A percentile compares a stretch with the other conserved stretches of the same genome.
Evolutionary conservation across 208 protist species (phyloP).

Genomic region (Leishmania aethiopica): DNA sequence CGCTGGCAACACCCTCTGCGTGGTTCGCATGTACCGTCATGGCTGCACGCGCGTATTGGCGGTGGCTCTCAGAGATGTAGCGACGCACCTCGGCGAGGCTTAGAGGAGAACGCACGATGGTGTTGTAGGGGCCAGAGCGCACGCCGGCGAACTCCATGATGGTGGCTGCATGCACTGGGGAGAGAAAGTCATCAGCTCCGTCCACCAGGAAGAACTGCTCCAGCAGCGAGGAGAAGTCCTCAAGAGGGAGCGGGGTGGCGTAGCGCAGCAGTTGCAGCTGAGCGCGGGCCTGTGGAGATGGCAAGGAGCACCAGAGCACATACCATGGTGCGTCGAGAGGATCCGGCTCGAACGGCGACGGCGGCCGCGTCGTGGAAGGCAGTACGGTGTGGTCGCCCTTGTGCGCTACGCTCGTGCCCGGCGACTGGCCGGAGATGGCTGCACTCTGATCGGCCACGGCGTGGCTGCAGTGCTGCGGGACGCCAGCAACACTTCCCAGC

Average conservation of each 20-base stretch:
- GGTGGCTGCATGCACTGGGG: slow-evolving; percentile 57
- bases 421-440: not conserved
- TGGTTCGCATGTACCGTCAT: not conserved
- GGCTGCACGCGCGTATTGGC: slow-evolving; percentile 36
- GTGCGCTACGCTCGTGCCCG: not conserved
- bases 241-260: slow-evolving; percentile 54
- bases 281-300: slow-evolving; percentile 37
- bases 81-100: slow-evolving; percentile 60
- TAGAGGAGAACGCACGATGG: slow-evolving; percentile 54
- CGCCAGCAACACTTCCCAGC: not conserved
- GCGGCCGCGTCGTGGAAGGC: not conserved
- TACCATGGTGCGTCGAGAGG: slow-evolving; percentile 30
- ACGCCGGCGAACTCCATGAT: slow-evolving; percentile 88
- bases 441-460: not conserved
- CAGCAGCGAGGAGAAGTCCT: slow-evolving; percentile 62
- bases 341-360: slow-evolving; percentile 8
- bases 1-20: not conserved
- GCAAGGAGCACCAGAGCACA: slow-evolving; percentile 28
- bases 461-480: not conserved
- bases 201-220: slow-evolving; percentile 68
- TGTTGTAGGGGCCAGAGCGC: slow-evolving; percentile 61
- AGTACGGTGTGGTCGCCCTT: not conserved
- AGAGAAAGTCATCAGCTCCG: slow-evolving; percentile 67
- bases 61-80: slow-evolving; percentile 57
- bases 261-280: slow-evolving; percentile 54